These are phyloP conservation scores for Coniferiporia sulphurascens DNA, from an alignment of 1,284 basidiomycete genomes.

Conservation along the genomic window DNA sequence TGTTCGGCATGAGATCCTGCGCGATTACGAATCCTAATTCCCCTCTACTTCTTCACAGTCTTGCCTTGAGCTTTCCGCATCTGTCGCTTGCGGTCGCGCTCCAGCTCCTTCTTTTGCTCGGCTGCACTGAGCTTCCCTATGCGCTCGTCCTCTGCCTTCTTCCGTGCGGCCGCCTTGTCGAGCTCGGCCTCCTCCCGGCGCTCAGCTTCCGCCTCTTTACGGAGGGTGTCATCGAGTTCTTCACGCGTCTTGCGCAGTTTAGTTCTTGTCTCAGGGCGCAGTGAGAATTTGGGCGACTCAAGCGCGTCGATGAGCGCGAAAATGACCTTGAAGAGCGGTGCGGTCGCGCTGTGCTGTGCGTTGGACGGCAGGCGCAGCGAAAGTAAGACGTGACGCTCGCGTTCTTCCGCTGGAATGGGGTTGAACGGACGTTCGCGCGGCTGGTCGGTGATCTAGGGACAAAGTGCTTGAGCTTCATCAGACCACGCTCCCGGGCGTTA, in stretches of 20 bases:
- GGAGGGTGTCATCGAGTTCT: conserved; percentile 61
- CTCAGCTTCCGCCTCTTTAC: conserved; percentile 65
- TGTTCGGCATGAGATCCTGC: background rate
- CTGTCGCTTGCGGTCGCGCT: conserved; percentile 69
- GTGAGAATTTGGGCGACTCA: conserved; percentile 40
- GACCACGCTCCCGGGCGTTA: conserved; percentile 1
- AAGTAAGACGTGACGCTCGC: conserved; percentile 70
- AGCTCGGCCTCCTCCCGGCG: conserved; percentile 58
- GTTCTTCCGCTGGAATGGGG: conserved; percentile 43
- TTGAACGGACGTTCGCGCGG: conserved; percentile 61
- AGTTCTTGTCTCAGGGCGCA: conserved; percentile 75
- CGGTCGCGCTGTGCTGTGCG: conserved; percentile 43
- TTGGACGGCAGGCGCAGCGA: conserved; percentile 55
- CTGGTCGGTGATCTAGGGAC: conserved; percentile 71
- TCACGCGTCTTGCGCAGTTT: conserved; percentile 73
- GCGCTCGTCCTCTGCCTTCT: conserved; percentile 67
- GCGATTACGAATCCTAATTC: conserved; percentile 7
- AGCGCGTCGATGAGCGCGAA: conserved; percentile 74
- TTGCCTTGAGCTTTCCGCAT: conserved; percentile 68
- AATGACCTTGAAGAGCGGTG: conserved; percentile 58
- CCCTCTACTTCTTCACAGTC: conserved; percentile 41
- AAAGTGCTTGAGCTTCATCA: conserved; percentile 12
- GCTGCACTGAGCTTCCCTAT: conserved; percentile 69
- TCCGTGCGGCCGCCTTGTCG: conserved; percentile 58
- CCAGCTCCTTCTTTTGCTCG: conserved; percentile 81